A percentile compares a stretch with the other conserved stretches of the same genome.
Evolutionary conservation across 163 green algal species (phyloP).

Genomic region (Chlorella variabilis): DNA sequence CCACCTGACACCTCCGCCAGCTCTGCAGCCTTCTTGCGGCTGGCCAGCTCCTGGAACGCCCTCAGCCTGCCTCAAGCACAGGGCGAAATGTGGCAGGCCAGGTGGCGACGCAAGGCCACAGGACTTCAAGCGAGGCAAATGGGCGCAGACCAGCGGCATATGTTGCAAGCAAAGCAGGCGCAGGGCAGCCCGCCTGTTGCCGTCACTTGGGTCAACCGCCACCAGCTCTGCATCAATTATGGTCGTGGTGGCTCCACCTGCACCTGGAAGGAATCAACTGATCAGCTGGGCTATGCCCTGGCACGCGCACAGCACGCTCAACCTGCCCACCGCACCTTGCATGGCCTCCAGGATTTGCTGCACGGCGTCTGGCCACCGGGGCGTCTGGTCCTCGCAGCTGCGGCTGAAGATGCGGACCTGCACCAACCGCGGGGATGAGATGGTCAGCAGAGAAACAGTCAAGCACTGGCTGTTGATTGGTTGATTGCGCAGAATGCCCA

Average conservation of each 20-base stretch:
- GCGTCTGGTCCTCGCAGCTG: constrained; percentile 78
- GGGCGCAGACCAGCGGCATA: neutral
- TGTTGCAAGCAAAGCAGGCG: constrained; percentile 1
- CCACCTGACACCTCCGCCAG: constrained; percentile 22
- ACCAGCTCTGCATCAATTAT: constrained; percentile 78
- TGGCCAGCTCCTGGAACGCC: constrained; percentile 85
- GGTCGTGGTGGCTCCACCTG: constrained; percentile 32
- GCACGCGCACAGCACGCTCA: neutral
- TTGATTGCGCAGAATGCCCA: no score
- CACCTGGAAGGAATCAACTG: neutral
- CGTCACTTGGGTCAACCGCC: constrained; percentile 57
- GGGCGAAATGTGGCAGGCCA: neutral
- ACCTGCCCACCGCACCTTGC: neutral
- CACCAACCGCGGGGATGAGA: no score
- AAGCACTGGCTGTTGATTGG: no score
- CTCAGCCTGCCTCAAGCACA: constrained; percentile 45
- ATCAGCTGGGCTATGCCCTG: neutral
- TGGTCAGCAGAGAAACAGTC: no score
- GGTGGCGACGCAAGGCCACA: neutral
- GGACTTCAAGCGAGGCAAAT: neutral
- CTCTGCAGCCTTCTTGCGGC: constrained; percentile 45
- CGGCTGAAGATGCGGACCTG: constrained; percentile 75
- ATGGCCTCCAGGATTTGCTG: constrained; percentile 35
- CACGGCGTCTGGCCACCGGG: constrained; percentile 66
- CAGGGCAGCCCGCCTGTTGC: constrained; percentile 26